A percentile compares a stretch with the other conserved stretches of the same genome.
Evolutionary conservation across 345 rosid genomes (phyloP).

Genomic region (Streptanthus diversifolius): DNA sequence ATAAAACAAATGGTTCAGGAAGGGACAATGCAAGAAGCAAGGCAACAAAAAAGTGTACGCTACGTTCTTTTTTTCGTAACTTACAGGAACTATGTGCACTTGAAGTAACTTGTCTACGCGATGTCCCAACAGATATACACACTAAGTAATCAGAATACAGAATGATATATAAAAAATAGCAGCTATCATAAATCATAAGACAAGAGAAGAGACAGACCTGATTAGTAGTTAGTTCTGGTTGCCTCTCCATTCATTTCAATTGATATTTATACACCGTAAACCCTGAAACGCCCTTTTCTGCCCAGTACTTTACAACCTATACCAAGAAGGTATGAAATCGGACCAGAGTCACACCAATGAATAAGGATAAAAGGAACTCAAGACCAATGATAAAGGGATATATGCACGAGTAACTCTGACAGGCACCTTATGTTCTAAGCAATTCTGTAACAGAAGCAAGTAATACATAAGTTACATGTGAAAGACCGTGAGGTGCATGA

Average conservation of each 20-base stretch:
- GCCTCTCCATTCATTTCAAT: constrained; percentile 64
- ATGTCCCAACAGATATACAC: not conserved
- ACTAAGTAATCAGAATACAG: not conserved
- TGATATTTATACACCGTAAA: constrained; percentile 75
- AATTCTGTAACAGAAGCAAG: constrained; percentile 52
- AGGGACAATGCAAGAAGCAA: not conserved
- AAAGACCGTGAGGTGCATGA: not conserved
- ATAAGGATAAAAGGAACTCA: not conserved
- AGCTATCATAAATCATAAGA: not conserved
- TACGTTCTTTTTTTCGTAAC: not conserved
- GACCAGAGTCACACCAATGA: not conserved
- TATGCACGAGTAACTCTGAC: constrained; percentile 54
- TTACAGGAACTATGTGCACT: not conserved
- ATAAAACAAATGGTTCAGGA: not conserved
- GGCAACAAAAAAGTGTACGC: not conserved
- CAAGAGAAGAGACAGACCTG: constrained; percentile 49
- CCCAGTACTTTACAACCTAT: constrained; percentile 82
- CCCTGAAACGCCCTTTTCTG: constrained; percentile 87
- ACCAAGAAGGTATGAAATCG: constrained; percentile 15
- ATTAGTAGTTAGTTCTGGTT: constrained; percentile 78
- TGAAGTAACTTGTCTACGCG: not conserved
- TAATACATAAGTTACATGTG: not conserved
- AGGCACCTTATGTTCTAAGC: constrained; percentile 54
- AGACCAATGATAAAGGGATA: not conserved
- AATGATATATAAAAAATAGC: not conserved